Evolutionary conservation across 768 basidiomycete species (phyloP).

Genomic region (Russula sp.): DNA sequence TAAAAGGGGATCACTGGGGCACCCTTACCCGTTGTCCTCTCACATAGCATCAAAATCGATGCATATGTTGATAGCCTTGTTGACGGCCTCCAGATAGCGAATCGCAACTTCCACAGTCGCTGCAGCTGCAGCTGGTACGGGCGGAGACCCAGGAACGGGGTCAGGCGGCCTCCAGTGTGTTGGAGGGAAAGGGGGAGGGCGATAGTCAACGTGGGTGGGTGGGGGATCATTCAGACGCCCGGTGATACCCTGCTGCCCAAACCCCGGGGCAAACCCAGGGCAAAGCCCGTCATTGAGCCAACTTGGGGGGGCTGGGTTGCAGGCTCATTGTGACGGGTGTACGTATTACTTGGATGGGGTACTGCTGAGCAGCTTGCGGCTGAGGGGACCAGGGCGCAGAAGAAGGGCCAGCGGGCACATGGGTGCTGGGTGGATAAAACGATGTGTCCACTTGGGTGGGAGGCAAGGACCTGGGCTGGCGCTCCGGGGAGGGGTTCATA

Average conservation of each 20-base stretch:
- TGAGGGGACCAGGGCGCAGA: background rate
- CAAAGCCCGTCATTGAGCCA: background rate
- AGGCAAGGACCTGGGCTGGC: background rate
- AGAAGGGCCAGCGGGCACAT: background rate
- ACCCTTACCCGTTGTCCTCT: background rate
- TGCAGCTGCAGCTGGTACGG: background rate
- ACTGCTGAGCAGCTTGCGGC: background rate
- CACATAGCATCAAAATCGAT: constrained; percentile 14
- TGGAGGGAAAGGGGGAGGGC: constrained; percentile 13
- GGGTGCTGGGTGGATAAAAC: background rate
- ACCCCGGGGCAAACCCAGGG: too few species aligned
- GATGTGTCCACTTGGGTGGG: background rate
- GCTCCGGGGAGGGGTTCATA: background rate
- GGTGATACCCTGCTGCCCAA: background rate
- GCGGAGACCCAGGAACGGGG: background rate
- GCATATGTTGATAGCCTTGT: constrained; percentile 16
- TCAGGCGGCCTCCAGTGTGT: background rate
- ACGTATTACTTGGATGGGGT: background rate
- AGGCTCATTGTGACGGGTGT: background rate
- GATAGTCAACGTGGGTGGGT: background rate
- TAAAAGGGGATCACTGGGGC: background rate
- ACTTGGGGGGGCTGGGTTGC: too few species aligned
- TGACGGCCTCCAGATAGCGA: constrained; percentile 19
- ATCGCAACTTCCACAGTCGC: constrained; percentile 5
- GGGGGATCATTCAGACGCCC: background rate